Conservation (phyloP, 139 green algal species). For the Edaphochlamys debaryana region DNA sequence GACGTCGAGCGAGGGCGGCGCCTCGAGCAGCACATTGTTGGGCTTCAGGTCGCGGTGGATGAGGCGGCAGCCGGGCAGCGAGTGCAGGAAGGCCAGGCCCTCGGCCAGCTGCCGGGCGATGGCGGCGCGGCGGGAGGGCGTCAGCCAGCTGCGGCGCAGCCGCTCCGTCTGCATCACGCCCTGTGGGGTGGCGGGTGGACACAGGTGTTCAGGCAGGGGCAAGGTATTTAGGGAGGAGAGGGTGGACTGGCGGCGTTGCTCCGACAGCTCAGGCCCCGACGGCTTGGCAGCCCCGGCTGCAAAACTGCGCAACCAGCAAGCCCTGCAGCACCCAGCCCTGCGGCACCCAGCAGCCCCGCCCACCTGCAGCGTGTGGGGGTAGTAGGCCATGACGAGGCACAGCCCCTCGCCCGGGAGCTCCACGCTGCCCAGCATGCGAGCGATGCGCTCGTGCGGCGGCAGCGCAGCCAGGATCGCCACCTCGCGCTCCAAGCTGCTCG, state of each 20-base stretch:
- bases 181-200: not conserved
- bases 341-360: not conserved
- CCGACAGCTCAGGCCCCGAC: too few species aligned
- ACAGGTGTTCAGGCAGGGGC: too few species aligned
- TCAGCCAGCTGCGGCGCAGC: constrained; percentile 33
- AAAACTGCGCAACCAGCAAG: too few species aligned
- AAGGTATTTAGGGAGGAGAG: too few species aligned
- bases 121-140: constrained; percentile 1
- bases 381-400: constrained; percentile 42
- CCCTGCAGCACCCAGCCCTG: too few species aligned
- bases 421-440: constrained; percentile 39
- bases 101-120: constrained; percentile 34
- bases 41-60: constrained; percentile 45
- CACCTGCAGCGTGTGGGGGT: constrained; percentile 33
- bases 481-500: constrained; percentile 12
- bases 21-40: constrained; percentile 43
- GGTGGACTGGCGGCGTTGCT: too few species aligned
- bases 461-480: constrained; percentile 32
- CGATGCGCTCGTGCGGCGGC: constrained; percentile 35
- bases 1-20: constrained; percentile 26
- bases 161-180: constrained; percentile 35
- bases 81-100: constrained; percentile 36
- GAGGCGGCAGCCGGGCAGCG: constrained; percentile 2
- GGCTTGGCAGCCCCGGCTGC: too few species aligned
- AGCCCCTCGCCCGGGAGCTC: constrained; percentile 16